These are phyloP conservation scores for Ganoderma boninense DNA, from an alignment of 1,284 basidiomycete genomes.

Conservation along the genomic window DNA sequence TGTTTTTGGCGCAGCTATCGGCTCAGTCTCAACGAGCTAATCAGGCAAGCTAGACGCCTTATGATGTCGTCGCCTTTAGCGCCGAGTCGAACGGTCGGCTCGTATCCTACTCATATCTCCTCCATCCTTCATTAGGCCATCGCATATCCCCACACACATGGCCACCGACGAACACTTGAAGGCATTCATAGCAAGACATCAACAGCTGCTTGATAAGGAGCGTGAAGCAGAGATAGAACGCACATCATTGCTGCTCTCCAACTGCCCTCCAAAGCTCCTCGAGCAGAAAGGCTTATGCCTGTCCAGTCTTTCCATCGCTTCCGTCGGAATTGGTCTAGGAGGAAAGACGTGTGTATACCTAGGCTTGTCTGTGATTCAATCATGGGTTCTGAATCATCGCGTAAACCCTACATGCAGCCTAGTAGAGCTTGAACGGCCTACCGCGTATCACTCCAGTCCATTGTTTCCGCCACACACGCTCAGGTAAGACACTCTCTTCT, in stretches of 20 bases:
- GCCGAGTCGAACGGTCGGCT: background rate
- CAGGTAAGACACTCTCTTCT: slow-evolving; percentile 53
- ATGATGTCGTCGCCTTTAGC: background rate
- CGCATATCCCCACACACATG: slow-evolving; percentile 24
- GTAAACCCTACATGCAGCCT: slow-evolving; percentile 60
- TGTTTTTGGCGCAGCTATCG: too few species aligned
- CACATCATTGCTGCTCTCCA: slow-evolving; percentile 82
- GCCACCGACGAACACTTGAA: slow-evolving; percentile 53
- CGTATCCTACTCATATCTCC: background rate
- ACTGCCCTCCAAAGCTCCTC: slow-evolving; percentile 84
- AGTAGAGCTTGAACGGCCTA: slow-evolving; percentile 86
- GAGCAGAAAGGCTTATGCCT: slow-evolving; percentile 90
- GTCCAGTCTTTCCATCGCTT: slow-evolving; percentile 74
- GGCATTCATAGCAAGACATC: slow-evolving; percentile 78
- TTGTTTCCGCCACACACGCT: slow-evolving; percentile 88
- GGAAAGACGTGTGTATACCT: slow-evolving; percentile 80
- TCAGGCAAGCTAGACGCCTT: background rate
- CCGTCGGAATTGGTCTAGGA: slow-evolving; percentile 83
- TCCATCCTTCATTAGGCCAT: background rate
- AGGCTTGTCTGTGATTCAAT: background rate
- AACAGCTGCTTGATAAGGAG: slow-evolving; percentile 74
- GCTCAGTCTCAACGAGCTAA: background rate
- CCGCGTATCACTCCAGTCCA: slow-evolving; percentile 78
- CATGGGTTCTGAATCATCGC: background rate
- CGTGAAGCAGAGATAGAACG: slow-evolving; percentile 86